Evolutionary conservation across 2,329 filamentous ascomycete genomes (phyloP).

Genomic region (Fusarium euwallaceae): DNA sequence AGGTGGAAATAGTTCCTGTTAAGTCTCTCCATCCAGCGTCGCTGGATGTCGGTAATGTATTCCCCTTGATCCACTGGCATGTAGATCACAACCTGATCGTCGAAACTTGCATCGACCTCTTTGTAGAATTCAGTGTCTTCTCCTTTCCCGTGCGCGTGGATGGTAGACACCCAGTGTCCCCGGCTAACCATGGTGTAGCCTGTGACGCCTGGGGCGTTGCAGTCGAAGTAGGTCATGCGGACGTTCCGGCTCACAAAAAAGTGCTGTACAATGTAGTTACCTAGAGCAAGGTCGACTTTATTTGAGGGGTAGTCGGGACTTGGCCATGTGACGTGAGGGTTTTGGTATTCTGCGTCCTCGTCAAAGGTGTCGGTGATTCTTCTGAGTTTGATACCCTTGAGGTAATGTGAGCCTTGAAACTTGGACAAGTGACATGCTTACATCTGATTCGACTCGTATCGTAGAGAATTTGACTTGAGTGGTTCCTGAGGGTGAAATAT

Average conservation of each 20-base stretch:
- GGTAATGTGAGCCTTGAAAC: not conserved
- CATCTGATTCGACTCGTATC: not conserved
- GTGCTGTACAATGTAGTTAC: not conserved
- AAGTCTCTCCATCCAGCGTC: not conserved
- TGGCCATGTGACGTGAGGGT: not conserved
- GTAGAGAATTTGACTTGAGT: not conserved
- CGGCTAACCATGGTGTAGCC: not conserved
- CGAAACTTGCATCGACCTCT: not conserved
- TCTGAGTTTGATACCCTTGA: not conserved
- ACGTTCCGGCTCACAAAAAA: not conserved
- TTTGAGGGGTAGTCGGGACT: not conserved
- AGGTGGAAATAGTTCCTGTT: not conserved
- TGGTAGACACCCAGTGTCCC: not conserved
- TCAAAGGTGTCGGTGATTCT: not conserved
- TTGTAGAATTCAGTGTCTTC: not conserved
- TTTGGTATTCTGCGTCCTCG: too few species aligned
- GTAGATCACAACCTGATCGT: not conserved
- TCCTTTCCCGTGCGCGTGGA: not conserved
- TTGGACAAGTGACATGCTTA: not conserved
- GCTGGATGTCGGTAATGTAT: not conserved
- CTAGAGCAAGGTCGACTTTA: not conserved
- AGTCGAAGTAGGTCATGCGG: not conserved
- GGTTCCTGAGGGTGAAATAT: not conserved
- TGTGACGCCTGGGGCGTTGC: not conserved
- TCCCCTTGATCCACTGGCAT: not conserved